A percentile compares a stretch with the other conserved stretches of the same genome.
phyloP scores from a whole-genome alignment of 768 basidiomycete genomes.

The Mrakia gelida region DNA sequence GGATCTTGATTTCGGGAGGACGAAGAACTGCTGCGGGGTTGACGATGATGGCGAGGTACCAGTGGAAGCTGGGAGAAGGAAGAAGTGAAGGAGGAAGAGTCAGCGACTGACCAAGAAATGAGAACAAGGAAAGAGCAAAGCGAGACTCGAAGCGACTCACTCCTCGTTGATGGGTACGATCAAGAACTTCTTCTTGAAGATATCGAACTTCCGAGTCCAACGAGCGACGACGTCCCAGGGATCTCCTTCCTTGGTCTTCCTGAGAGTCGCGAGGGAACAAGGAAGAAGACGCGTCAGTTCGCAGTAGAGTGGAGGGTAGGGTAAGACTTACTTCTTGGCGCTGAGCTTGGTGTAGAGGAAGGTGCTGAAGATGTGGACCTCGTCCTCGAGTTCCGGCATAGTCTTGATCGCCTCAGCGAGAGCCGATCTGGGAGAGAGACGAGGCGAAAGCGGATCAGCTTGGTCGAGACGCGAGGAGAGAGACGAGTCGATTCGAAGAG shows the following conservation, averaged over 20 bases:
- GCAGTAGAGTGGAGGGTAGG: background rate
- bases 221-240: conserved; percentile 76
- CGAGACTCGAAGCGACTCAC: conserved; percentile 50
- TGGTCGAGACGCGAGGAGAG: background rate
- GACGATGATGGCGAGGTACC: conserved; percentile 93
- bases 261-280: background rate
- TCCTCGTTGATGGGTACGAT: conserved; percentile 96
- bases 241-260: conserved; percentile 35
- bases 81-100: background rate
- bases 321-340: conserved; percentile 47
- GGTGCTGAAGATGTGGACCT: conserved; percentile 88
- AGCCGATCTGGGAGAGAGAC: conserved; percentile 8
- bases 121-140: background rate
- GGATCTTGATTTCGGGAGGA: conserved; percentile 3
- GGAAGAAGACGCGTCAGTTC: background rate
- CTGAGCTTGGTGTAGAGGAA: conserved; percentile 97
- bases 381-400: conserved; percentile 60
- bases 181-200: conserved; percentile 88
- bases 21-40: conserved; percentile 63
- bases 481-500: background rate
- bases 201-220: conserved; percentile 80
- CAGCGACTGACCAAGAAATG: background rate
- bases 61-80: conserved; percentile 64
- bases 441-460: background rate
- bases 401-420: background rate